These are phyloP conservation scores for Arabidopsis arenosa DNA, from an alignment of 345 rosid genomes.

Conservation along the genomic window DNA sequence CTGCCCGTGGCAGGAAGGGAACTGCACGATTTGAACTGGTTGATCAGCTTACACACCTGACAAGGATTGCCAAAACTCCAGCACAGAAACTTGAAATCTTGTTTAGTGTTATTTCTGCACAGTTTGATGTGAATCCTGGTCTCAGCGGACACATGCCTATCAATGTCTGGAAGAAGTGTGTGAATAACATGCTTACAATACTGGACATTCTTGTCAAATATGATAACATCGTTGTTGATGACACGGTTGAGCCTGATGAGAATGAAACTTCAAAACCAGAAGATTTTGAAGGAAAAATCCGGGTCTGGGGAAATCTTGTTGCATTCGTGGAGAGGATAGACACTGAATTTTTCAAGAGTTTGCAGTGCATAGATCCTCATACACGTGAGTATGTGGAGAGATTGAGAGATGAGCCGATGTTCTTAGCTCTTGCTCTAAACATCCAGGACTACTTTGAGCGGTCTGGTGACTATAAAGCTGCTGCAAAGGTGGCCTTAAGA, in stretches of 20 bases:
- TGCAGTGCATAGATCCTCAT: conserved; percentile 93
- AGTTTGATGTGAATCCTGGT: conserved; percentile 93
- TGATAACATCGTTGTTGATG: conserved; percentile 73
- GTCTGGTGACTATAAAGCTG: conserved; percentile 68
- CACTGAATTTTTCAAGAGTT: conserved; percentile 85
- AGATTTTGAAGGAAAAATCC: conserved; percentile 65
- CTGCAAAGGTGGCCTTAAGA: conserved; percentile 80
- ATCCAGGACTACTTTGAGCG: conserved; percentile 79
- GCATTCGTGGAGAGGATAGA: conserved; percentile 87
- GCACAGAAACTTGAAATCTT: conserved; percentile 94
- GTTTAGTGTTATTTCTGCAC: conserved; percentile 86
- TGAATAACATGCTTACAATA: conserved; percentile 70
- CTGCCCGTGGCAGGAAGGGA: conserved; percentile 95
- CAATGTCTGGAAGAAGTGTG: conserved; percentile 88
- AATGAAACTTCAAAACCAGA: conserved; percentile 79
- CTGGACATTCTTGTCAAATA: conserved; percentile 80
- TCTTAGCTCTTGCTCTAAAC: conserved; percentile 80
- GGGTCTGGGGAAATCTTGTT: conserved; percentile 87
- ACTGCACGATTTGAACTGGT: conserved; percentile 91
- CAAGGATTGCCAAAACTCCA: conserved; percentile 92
- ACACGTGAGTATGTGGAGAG: conserved; percentile 88
- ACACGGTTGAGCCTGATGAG: conserved; percentile 77
- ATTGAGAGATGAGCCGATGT: conserved; percentile 82
- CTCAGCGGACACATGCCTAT: conserved; percentile 95
- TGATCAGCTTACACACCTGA: conserved; percentile 88